These are phyloP conservation scores for Neurospora sp. DNA, from an alignment of 495 filamentous ascomycete genomes.

Conservation along the genomic window DNA sequence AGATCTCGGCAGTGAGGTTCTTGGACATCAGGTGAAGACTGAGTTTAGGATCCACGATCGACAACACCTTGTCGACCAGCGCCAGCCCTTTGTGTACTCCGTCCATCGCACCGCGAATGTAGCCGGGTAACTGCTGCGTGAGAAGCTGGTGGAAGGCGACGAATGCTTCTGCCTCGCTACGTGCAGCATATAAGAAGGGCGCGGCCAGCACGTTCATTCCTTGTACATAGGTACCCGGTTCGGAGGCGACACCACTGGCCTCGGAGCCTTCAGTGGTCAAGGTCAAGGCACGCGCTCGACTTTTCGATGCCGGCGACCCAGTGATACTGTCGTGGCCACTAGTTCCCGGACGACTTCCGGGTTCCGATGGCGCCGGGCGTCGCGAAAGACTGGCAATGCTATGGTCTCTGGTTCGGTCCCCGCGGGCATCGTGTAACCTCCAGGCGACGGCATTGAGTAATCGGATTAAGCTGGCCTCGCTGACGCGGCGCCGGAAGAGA, in stretches of 20 bases:
- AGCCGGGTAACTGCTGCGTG: conserved; percentile 82
- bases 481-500: conserved; percentile 88
- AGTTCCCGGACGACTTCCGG: conserved; percentile 18
- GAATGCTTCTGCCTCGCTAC: conserved; percentile 91
- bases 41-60: conserved; percentile 84
- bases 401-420: conserved; percentile 26
- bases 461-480: conserved; percentile 88
- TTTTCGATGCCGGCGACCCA: conserved; percentile 39
- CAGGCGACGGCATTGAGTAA: conserved; percentile 95
- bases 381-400: conserved; percentile 21
- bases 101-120: conserved; percentile 93
- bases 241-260: conserved; percentile 30
- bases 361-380: conserved; percentile 22
- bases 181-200: conserved; percentile 90
- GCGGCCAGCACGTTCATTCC: conserved; percentile 99
- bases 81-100: conserved; percentile 87
- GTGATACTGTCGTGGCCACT: conserved; percentile 23
- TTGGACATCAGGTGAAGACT: conserved; percentile 73
- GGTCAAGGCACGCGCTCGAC: conserved; percentile 39
- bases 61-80: conserved; percentile 81
- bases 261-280: conserved; percentile 52
- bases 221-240: conserved; percentile 84
- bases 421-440: conserved; percentile 72
- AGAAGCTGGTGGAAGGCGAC: conserved; percentile 83
- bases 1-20: conserved; percentile 82